Conservation (phyloP, 2,329 filamentous ascomycete species). For the Clarireedia homoeocarpa region DNA sequence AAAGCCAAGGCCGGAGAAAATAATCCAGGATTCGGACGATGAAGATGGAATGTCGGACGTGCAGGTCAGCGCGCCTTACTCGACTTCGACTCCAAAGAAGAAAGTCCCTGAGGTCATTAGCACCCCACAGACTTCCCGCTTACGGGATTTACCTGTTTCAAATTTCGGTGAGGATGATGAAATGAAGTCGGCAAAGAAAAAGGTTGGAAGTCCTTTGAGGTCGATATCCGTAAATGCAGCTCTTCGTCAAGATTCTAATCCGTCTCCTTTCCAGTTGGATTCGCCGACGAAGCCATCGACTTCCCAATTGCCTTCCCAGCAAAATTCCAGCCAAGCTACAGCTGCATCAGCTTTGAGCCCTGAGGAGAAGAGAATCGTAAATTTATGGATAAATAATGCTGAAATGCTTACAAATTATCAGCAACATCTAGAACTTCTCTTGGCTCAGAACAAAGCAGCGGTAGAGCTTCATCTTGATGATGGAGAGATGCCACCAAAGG, state of each 20-base stretch:
- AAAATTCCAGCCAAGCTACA: slow-evolving; percentile 17
- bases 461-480: slow-evolving; percentile 21
- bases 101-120: slow-evolving; percentile 12
- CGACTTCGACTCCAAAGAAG: slow-evolving; percentile 13
- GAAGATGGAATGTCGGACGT: slow-evolving; percentile 21
- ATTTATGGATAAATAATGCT: slow-evolving; percentile 18
- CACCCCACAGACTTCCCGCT: not conserved
- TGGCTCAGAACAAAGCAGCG: slow-evolving; percentile 17
- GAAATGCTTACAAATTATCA: slow-evolving; percentile 16
- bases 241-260: slow-evolving; percentile 16
- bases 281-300: not conserved
- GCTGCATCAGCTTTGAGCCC: slow-evolving; percentile 14
- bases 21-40: slow-evolving; percentile 28
- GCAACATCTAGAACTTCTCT: slow-evolving; percentile 14
- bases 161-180: not conserved
- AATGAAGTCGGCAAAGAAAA: slow-evolving; percentile 12
- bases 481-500: slow-evolving; percentile 13
- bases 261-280: slow-evolving; percentile 22
- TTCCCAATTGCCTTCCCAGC: slow-evolving; percentile 7
- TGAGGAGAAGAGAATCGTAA: slow-evolving; percentile 25
- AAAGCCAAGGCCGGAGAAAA: slow-evolving; percentile 9
- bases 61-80: slow-evolving; percentile 13
- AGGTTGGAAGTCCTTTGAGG: slow-evolving; percentile 21
- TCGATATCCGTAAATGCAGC: slow-evolving; percentile 23
- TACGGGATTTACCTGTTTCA: not conserved